Conservation (phyloP, 2,329 filamentous ascomycete genomes). For the Pseudopyricularia javanii region DNA sequence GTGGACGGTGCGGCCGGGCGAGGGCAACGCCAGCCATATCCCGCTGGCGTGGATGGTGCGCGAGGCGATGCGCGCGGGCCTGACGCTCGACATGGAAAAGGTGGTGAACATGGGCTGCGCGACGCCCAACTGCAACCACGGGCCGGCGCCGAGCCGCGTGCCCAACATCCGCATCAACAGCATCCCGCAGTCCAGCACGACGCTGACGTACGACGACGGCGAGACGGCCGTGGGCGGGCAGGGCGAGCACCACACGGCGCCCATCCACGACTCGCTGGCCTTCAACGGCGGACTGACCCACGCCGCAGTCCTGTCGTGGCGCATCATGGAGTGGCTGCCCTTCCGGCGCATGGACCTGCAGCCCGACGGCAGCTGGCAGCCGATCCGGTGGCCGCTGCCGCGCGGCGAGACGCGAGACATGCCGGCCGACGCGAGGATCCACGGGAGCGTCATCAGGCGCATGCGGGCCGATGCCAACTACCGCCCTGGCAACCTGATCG, state of each 20-base stretch:
- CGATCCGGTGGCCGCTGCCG: conserved; percentile 69
- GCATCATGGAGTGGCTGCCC: conserved; percentile 69
- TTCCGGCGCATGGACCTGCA: conserved; percentile 72
- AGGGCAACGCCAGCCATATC: conserved; percentile 48
- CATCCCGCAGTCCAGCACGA: conserved; percentile 11
- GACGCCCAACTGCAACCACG: background rate
- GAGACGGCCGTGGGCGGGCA: background rate
- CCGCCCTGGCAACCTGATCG: conserved; percentile 66
- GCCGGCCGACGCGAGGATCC: conserved; percentile 55
- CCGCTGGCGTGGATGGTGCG: conserved; percentile 57
- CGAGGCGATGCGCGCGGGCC: conserved; percentile 47
- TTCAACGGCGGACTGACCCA: conserved; percentile 46
- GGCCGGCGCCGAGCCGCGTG: conserved; percentile 3
- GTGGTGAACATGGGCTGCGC: conserved; percentile 54
- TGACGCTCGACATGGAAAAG: conserved; percentile 58
- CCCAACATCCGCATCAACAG: conserved; percentile 22
- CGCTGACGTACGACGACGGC: background rate
- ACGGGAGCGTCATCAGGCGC: conserved; percentile 61
- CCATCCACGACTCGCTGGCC: conserved; percentile 59
- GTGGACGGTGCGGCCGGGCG: conserved; percentile 45
- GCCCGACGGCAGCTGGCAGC: conserved; percentile 61
- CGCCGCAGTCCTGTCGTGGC: conserved; percentile 54
- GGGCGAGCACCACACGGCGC: conserved; percentile 25
- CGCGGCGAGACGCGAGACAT: conserved; percentile 69
- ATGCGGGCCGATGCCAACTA: conserved; percentile 54